Evolutionary conservation across 108 stramenopile species (phyloP).

Genomic region (Pseudonitzschia delicatissima): DNA sequence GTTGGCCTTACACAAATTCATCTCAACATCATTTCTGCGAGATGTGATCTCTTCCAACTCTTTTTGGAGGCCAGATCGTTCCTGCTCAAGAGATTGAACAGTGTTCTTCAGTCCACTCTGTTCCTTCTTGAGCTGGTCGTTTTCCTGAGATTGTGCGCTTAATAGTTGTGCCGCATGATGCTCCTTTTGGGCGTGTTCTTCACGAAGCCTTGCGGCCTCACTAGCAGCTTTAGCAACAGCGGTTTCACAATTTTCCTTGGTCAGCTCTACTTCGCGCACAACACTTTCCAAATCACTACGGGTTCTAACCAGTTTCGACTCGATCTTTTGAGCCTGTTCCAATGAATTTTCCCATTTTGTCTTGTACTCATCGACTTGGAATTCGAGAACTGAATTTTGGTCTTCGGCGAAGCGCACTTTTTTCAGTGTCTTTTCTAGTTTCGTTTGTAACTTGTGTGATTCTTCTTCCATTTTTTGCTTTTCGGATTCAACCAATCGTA

Average conservation of each 20-base stretch:
- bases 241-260: background rate
- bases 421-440: slow-evolving; percentile 1
- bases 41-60: background rate
- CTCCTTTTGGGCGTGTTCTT: background rate
- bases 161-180: background rate
- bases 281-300: slow-evolving; percentile 1
- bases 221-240: background rate
- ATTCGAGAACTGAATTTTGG: slow-evolving; percentile 8
- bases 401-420: slow-evolving; percentile 3
- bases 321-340: background rate
- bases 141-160: background rate
- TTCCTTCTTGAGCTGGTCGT: background rate
- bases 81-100: background rate
- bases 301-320: background rate
- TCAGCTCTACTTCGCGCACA: background rate
- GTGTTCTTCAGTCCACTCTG: background rate
- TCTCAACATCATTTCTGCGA: background rate
- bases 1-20: background rate
- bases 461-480: background rate
- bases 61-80: background rate
- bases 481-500: background rate
- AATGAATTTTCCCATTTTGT: slow-evolving; percentile 11
- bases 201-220: too few species aligned
- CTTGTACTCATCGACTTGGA: slow-evolving; percentile 10
- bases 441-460: background rate